Percentiles rank a stretch among this genome's conserved stretches.
These are phyloP conservation scores for Venustampulla echinocandica DNA, from an alignment of 495 filamentous ascomycete species.

Conservation along the genomic window DNA sequence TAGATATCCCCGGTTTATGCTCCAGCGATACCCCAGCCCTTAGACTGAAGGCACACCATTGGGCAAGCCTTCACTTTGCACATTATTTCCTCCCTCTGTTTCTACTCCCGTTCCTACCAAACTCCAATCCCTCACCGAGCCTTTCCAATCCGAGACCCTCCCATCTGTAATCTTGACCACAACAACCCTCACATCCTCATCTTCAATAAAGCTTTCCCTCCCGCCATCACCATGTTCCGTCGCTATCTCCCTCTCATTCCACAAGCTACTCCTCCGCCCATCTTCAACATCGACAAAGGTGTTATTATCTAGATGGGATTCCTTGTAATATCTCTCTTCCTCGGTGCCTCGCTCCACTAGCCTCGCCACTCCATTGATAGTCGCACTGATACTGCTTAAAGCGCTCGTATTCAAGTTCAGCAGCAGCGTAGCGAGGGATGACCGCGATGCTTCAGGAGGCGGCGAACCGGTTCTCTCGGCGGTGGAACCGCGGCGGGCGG, in stretches of 20 bases:
- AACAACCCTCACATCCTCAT: conserved; percentile 62
- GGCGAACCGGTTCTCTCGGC: conserved; percentile 40
- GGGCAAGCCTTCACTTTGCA: conserved; percentile 13
- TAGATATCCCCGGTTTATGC: too few relatives aligned
- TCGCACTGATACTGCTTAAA: conserved; percentile 83
- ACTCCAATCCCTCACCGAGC: conserved; percentile 63
- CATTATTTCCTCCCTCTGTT: conserved; percentile 1
- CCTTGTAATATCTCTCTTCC: conserved; percentile 74
- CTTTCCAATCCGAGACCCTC: conserved; percentile 75
- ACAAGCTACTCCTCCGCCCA: conserved; percentile 12
- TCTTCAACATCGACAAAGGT: conserved; percentile 50
- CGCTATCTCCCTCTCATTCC: conserved; percentile 8
- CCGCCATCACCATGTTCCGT: conserved; percentile 39
- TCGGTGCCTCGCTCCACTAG: conserved; percentile 63
- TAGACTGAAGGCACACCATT: too few relatives aligned
- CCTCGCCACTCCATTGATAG: conserved; percentile 76
- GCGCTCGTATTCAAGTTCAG: conserved; percentile 84
- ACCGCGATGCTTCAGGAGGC: conserved; percentile 52
- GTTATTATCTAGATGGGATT: conserved; percentile 82
- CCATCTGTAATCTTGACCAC: conserved; percentile 67
- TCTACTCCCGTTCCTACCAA: conserved; percentile 25
- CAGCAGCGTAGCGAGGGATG: conserved; percentile 70
- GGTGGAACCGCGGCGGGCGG: conserved; percentile 32
- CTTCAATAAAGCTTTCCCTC: conserved; percentile 55
- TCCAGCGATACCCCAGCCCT: too few relatives aligned